A percentile compares a stretch with the other conserved stretches of the same genome.
Conservation (phyloP, 106 monocot genomes). For the Dendrobium chrysotoxum region DNA sequence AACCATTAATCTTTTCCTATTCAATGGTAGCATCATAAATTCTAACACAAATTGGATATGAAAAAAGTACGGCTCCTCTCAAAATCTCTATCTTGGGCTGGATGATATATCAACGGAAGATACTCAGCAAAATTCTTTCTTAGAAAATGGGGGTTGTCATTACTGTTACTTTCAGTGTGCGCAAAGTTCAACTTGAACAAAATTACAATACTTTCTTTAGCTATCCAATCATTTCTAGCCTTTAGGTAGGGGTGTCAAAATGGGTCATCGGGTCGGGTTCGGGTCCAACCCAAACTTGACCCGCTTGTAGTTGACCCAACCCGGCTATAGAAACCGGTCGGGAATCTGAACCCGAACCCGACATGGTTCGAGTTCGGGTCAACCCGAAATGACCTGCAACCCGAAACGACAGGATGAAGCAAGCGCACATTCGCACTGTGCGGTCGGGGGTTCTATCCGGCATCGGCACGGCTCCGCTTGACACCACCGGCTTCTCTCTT, state of each 20-base stretch:
- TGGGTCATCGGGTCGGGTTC: too few species aligned
- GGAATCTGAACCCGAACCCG: too few species aligned
- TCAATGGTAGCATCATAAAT: neutral
- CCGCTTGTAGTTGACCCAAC: too few species aligned
- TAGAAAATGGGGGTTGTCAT: neutral
- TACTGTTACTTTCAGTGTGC: neutral
- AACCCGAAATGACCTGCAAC: too few species aligned
- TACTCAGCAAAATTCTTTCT: neutral
- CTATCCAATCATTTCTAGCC: neutral
- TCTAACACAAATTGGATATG: neutral
- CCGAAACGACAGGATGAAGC: too few species aligned
- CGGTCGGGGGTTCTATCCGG: too few species aligned
- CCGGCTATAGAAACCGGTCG: too few species aligned
- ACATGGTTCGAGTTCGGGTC: too few species aligned
- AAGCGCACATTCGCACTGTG: too few species aligned
- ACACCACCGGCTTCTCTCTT: too few species aligned
- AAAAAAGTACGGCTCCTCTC: neutral
- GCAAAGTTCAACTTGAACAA: neutral
- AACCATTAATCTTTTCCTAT: neutral
- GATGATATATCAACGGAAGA: neutral
- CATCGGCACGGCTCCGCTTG: too few species aligned
- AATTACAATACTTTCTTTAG: neutral
- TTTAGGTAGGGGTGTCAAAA: neutral
- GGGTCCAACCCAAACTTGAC: too few species aligned
- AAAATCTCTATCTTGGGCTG: neutral